A percentile compares a stretch with the other conserved stretches of the same genome.
Conservation (phyloP, 2,329 filamentous ascomycete species). For the Aspergillus japonicus region DNA sequence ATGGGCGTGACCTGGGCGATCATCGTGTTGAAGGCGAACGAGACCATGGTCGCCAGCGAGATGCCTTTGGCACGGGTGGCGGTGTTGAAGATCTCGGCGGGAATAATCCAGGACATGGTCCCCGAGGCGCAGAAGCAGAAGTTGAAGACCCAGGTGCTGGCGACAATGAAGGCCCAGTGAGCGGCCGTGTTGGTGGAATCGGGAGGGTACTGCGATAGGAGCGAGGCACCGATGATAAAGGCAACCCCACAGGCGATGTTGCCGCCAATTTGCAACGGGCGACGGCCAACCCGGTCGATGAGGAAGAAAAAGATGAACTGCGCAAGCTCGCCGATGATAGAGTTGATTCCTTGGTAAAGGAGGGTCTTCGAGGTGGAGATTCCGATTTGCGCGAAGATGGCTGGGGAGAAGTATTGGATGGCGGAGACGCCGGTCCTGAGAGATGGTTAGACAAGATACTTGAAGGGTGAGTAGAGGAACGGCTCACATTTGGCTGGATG, state of each 20-base stretch:
- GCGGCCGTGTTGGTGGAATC: slow-evolving; percentile 1
- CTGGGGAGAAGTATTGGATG: slow-evolving; percentile 11
- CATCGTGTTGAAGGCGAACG: slow-evolving; percentile 11
- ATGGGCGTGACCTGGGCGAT: slow-evolving; percentile 8
- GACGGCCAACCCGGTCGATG: slow-evolving; percentile 9
- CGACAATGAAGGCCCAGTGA: slow-evolving; percentile 9
- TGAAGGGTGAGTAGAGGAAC: background rate
- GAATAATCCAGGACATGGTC: slow-evolving; percentile 9
- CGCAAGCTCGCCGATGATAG: slow-evolving; percentile 9
- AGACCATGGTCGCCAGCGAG: slow-evolving; percentile 8
- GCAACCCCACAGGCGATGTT: slow-evolving; percentile 9
- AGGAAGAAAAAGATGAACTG: slow-evolving; percentile 13
- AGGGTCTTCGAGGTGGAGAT: slow-evolving; percentile 8
- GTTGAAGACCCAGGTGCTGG: slow-evolving; percentile 11
- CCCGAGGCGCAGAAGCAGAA: slow-evolving; percentile 10
- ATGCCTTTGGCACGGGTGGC: slow-evolving; percentile 8
- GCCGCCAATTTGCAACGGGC: slow-evolving; percentile 6
- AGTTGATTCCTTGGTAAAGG: slow-evolving; percentile 10
- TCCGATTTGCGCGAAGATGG: slow-evolving; percentile 10
- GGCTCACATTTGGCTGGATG: slow-evolving; percentile 6
- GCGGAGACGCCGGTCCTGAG: slow-evolving; percentile 8
- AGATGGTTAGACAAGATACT: background rate
- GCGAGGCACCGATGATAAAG: slow-evolving; percentile 4
- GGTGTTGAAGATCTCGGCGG: slow-evolving; percentile 7
- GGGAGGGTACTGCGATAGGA: slow-evolving; percentile 6